phyloP scores from a whole-genome alignment of 2,329 filamentous ascomycete species.

The Thelonectria rubi region DNA sequence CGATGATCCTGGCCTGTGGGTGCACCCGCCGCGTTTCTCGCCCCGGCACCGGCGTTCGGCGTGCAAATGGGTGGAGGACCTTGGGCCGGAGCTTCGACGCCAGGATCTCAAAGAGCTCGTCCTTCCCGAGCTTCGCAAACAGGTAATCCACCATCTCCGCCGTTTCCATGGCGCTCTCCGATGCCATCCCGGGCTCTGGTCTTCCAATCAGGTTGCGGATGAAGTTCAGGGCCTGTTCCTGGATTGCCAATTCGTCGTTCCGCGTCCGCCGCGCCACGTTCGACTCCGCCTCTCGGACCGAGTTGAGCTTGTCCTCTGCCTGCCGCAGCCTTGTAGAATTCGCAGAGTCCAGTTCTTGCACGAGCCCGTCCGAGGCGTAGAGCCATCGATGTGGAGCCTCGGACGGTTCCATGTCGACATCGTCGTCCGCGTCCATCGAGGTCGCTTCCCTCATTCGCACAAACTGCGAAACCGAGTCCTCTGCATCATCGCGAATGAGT shows the following conservation, averaged over 20 bases:
- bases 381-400: constrained; percentile 55
- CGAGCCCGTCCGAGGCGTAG: constrained; percentile 44
- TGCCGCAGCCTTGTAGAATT: constrained; percentile 56
- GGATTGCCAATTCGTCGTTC: constrained; percentile 83
- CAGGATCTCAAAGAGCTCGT: constrained; percentile 82
- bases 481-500: constrained; percentile 73
- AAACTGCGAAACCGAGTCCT: constrained; percentile 59
- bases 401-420: constrained; percentile 64
- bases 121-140: constrained; percentile 77
- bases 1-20: constrained; percentile 75
- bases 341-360: constrained; percentile 48
- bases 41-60: constrained; percentile 48
- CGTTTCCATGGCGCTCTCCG: constrained; percentile 61
- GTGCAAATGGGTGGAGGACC: constrained; percentile 62
- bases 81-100: constrained; percentile 77
- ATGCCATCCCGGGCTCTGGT: constrained; percentile 55
- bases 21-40: constrained; percentile 62
- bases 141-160: constrained; percentile 86
- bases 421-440: constrained; percentile 62
- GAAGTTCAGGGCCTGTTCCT: constrained; percentile 90
- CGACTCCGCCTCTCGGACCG: constrained; percentile 71
- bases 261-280: constrained; percentile 73
- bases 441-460: constrained; percentile 43
- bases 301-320: constrained; percentile 59
- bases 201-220: constrained; percentile 88